Percentiles rank a stretch among this genome's conserved stretches.
Conservation (phyloP, 495 filamentous ascomycete species). For the Filosporella fistucella region DNA sequence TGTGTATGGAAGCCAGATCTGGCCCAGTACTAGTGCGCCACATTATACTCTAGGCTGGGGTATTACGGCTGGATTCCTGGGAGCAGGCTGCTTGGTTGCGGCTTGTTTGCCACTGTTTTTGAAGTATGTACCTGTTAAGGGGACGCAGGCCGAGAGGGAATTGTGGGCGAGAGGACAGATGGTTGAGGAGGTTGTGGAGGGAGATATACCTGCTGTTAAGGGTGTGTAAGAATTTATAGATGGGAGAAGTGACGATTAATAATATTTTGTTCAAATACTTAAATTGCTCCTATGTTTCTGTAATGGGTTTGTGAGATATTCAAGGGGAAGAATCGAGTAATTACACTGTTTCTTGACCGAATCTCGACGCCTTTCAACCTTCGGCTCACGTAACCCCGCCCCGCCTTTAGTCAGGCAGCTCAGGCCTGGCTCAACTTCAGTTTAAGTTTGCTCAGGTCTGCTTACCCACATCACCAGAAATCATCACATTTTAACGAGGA, state of each 20-base stretch:
- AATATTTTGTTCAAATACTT: not conserved
- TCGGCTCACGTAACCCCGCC: too few relatives aligned
- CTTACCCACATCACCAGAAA: slow-evolving; percentile 1
- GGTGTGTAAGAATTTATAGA: not conserved
- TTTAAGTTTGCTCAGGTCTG: slow-evolving; percentile 1
- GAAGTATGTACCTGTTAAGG: not conserved
- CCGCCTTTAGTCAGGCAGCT: slow-evolving; percentile 1
- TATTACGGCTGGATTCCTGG: not conserved
- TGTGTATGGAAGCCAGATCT: slow-evolving; percentile 41
- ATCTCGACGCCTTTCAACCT: too few relatives aligned
- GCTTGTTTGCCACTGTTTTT: not conserved
- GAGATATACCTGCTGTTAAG: not conserved
- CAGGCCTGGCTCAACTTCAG: slow-evolving; percentile 2
- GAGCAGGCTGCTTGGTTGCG: not conserved
- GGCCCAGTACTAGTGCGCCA: slow-evolving; percentile 15
- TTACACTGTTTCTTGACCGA: too few relatives aligned
- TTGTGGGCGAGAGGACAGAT: not conserved
- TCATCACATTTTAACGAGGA: not conserved
- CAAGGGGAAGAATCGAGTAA: slow-evolving; percentile 1
- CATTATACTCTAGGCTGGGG: slow-evolving; percentile 1
- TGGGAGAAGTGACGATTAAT: not conserved
- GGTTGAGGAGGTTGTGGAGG: not conserved
- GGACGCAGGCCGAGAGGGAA: not conserved
- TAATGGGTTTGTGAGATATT: not conserved
- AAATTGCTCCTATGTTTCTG: not conserved